Conservation (phyloP, 2,329 filamentous ascomycete species). For the Elsinoe arachidis region DNA sequence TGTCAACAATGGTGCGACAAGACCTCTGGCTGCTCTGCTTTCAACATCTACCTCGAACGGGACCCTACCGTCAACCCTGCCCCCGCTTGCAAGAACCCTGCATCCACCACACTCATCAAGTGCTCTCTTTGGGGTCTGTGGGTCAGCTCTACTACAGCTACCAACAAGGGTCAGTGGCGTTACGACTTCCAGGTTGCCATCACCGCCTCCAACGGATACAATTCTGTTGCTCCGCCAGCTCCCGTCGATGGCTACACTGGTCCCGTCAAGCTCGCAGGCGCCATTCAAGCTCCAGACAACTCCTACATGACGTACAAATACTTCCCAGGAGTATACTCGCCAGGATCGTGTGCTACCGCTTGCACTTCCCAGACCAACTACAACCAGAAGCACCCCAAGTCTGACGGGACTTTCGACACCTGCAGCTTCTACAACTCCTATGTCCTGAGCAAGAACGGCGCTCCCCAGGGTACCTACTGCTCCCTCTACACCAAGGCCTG, state of each 20-base stretch:
- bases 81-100: slow-evolving; percentile 27
- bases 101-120: slow-evolving; percentile 27
- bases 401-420: slow-evolving; percentile 16
- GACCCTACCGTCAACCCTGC: slow-evolving; percentile 28
- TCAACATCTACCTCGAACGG: slow-evolving; percentile 32
- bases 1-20: slow-evolving; percentile 27
- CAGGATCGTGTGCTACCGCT: slow-evolving; percentile 20
- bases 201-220: slow-evolving; percentile 35
- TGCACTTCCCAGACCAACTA: slow-evolving; percentile 21
- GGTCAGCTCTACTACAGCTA: slow-evolving; percentile 24
- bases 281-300: slow-evolving; percentile 27
- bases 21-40: slow-evolving; percentile 23
- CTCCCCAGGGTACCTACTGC: slow-evolving; percentile 32
- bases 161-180: slow-evolving; percentile 28
- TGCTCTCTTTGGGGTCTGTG: slow-evolving; percentile 30
- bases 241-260: slow-evolving; percentile 19
- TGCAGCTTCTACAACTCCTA: slow-evolving; percentile 31
- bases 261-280: slow-evolving; percentile 25
- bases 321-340: slow-evolving; percentile 18
- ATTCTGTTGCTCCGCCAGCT: slow-evolving; percentile 18
- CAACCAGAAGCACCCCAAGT: slow-evolving; percentile 20
- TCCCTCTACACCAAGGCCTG: slow-evolving; percentile 27
- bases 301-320: slow-evolving; percentile 18
- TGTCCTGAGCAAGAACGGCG: slow-evolving; percentile 31
- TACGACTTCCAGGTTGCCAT: slow-evolving; percentile 32